Conservation (phyloP, 805 yeast genomes). For the Zygoascus bituminiphila region DNA sequence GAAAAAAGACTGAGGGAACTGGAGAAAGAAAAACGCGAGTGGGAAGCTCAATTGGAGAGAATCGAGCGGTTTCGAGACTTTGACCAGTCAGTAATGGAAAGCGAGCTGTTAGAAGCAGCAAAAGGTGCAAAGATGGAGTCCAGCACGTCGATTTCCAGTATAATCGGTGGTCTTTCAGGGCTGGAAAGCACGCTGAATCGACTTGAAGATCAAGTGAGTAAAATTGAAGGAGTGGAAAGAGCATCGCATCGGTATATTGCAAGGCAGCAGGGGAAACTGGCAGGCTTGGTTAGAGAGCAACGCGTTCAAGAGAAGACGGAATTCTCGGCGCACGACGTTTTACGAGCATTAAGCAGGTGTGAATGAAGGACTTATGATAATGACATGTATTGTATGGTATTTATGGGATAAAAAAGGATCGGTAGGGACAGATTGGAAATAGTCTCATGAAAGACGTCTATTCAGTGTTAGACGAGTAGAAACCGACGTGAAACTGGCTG, state of each 20-base stretch:
- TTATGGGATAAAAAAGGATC: not conserved
- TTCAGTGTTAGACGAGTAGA: no score
- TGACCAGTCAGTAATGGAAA: not conserved
- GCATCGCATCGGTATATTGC: constrained; percentile 18
- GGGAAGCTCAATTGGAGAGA: constrained; percentile 26
- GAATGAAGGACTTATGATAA: not conserved
- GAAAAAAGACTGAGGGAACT: constrained; percentile 38
- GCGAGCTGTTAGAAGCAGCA: not conserved
- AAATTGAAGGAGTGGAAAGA: constrained; percentile 16
- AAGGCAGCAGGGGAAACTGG: constrained; percentile 11
- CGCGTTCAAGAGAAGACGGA: not conserved
- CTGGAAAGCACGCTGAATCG: constrained; percentile 2
- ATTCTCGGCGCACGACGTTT: constrained; percentile 2
- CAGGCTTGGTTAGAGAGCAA: not conserved
- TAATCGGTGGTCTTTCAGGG: not conserved
- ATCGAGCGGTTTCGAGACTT: not conserved
- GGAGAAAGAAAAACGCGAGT: constrained; percentile 38
- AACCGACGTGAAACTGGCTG: no score
- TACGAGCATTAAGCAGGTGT: constrained; percentile 13
- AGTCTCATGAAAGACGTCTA: no score
- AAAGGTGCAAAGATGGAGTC: constrained; percentile 19
- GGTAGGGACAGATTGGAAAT: no score
- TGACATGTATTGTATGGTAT: not conserved
- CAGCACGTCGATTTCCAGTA: not conserved
- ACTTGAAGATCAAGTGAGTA: constrained; percentile 18